phyloP scores from a whole-genome alignment of 1,284 basidiomycete genomes.

The Pseudozyma tsukubaensis region DNA sequence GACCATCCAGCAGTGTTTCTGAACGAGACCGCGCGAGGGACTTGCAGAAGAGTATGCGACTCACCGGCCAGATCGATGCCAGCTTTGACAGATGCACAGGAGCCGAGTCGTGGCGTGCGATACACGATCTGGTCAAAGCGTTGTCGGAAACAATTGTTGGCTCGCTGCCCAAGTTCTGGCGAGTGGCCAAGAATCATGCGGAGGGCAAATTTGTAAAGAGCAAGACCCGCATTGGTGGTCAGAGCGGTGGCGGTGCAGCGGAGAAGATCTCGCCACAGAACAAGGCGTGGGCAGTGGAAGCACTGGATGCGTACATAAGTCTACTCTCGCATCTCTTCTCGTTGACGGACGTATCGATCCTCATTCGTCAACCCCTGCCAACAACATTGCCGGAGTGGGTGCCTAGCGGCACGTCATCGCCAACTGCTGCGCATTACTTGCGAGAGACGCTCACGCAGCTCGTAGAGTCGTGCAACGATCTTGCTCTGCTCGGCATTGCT shows the following conservation, averaged over 20 bases:
- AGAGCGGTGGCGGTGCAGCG: conserved; percentile 55
- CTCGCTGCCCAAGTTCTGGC: conserved; percentile 91
- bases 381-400: conserved; percentile 75
- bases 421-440: conserved; percentile 85
- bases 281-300: conserved; percentile 88
- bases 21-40: conserved; percentile 73
- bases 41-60: conserved; percentile 64
- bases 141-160: conserved; percentile 72
- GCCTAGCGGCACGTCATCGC: conserved; percentile 80
- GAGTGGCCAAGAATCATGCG: conserved; percentile 87
- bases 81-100: conserved; percentile 52
- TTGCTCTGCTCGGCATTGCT: conserved; percentile 80
- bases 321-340: conserved; percentile 89
- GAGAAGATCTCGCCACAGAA: conserved; percentile 87
- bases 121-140: conserved; percentile 75
- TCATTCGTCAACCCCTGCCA: conserved; percentile 72
- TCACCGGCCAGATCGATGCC: conserved; percentile 47
- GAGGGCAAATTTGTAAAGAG: conserved; percentile 71
- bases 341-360: conserved; percentile 77
- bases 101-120: conserved; percentile 77
- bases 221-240: conserved; percentile 6
- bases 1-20: conserved; percentile 71
- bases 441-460: conserved; percentile 84
- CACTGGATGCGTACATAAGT: conserved; percentile 87
- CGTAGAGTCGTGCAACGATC: conserved; percentile 84